phyloP scores from a whole-genome alignment of 1,284 basidiomycete genomes.

The Marasmius sp. region DNA sequence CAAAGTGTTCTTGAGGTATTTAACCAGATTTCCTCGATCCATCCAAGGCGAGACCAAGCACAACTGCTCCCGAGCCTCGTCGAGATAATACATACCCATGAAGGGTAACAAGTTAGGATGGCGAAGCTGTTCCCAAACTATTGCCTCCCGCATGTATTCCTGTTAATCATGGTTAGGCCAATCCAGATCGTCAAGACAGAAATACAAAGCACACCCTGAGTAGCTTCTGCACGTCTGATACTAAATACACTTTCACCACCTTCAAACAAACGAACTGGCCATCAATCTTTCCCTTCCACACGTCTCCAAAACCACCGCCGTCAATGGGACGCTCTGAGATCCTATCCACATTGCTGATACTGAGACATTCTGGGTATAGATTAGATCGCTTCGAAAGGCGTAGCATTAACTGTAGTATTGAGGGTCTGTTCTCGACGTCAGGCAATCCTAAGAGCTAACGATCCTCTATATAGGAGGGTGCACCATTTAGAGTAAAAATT shows the following conservation, averaged over 20 bases:
- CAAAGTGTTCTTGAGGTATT: conserved; percentile 21
- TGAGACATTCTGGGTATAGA: background rate
- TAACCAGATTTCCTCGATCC: conserved; percentile 31
- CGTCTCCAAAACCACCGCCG: conserved; percentile 2
- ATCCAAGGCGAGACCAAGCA: conserved; percentile 28
- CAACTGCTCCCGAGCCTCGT: background rate
- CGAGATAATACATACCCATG: background rate
- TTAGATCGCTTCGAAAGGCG: background rate
- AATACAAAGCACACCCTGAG: background rate
- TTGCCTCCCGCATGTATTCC: background rate
- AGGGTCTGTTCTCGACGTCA: background rate
- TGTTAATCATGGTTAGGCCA: background rate
- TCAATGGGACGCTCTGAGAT: background rate
- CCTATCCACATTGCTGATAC: background rate
- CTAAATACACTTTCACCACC: background rate
- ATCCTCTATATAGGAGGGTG: no score
- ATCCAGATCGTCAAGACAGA: background rate
- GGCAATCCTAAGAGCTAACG: background rate
- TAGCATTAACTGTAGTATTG: background rate
- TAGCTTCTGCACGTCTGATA: conserved; percentile 2
- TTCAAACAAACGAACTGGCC: conserved; percentile 3
- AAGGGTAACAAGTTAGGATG: background rate
- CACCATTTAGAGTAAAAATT: no score
- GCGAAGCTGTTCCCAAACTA: background rate
- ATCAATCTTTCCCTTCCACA: conserved; percentile 2